These are phyloP conservation scores for Trichoderma guizhouense DNA, from an alignment of 2,329 filamentous ascomycete species.

Conservation along the genomic window DNA sequence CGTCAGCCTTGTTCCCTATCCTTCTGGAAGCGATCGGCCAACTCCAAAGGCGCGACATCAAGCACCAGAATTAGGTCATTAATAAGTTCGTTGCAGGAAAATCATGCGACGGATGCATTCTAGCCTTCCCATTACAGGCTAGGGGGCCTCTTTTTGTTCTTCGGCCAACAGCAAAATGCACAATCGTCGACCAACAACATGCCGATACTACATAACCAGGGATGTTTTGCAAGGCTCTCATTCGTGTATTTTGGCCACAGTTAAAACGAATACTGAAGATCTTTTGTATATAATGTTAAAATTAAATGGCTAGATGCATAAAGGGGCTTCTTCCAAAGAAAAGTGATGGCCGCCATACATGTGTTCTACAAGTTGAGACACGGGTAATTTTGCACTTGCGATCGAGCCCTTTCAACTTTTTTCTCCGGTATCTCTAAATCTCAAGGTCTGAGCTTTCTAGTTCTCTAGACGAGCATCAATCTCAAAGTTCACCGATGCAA, in stretches of 20 bases:
- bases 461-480: not conserved
- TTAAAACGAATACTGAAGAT: not conserved
- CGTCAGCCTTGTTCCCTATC: not conserved
- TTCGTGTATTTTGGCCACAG: not conserved
- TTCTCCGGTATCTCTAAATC: not conserved
- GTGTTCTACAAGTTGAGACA: not conserved
- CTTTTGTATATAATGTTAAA: not conserved
- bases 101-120: not conserved
- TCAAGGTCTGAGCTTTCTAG: not conserved
- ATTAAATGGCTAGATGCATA: not conserved
- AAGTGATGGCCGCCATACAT: not conserved
- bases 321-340: not conserved
- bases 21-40: not conserved
- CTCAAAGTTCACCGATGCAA: not conserved
- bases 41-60: not conserved
- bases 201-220: not conserved
- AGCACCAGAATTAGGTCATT: not conserved
- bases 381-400: not conserved
- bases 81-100: not conserved
- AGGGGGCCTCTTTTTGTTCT: not conserved
- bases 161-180: not conserved
- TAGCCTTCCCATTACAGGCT: not conserved
- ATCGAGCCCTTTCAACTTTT: not conserved
- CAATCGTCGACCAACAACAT: not conserved
- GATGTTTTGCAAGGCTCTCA: not conserved